Conservation (phyloP, 2,329 filamentous ascomycete species). For the Pseudocercospora fuligena region DNA sequence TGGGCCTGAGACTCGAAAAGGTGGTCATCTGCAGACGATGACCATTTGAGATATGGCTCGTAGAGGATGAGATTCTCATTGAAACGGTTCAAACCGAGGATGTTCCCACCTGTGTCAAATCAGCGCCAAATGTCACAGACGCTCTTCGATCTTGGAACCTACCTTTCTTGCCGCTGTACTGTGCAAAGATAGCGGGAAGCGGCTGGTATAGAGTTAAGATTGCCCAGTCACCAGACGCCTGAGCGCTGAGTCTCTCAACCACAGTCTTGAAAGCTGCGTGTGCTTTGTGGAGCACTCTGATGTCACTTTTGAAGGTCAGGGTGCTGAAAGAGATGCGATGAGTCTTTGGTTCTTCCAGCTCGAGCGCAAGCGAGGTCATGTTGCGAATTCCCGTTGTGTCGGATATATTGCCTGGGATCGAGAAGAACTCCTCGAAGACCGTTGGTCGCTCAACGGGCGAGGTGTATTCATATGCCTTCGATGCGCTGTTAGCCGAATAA, state of each 20-base stretch:
- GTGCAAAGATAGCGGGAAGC: conserved; percentile 38
- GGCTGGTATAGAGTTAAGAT: conserved; percentile 24
- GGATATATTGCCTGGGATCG: conserved; percentile 22
- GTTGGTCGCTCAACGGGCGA: conserved; percentile 19
- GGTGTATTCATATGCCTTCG: conserved; percentile 23
- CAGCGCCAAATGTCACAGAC: neutral
- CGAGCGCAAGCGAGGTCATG: conserved; percentile 25
- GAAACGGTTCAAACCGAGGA: conserved; percentile 44
- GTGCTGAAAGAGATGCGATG: conserved; percentile 24
- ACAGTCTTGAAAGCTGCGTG: conserved; percentile 21
- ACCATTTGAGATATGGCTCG: conserved; percentile 25
- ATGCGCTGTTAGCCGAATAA: neutral
- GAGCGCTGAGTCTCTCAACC: conserved; percentile 7
- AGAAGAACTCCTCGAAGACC: conserved; percentile 26
- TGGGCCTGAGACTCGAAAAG: conserved; percentile 24
- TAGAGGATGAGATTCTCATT: conserved; percentile 32
- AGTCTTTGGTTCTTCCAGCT: conserved; percentile 23
- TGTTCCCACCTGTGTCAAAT: conserved; percentile 31
- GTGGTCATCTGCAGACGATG: conserved; percentile 15
- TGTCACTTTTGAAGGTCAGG: conserved; percentile 26
- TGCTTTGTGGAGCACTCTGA: conserved; percentile 23
- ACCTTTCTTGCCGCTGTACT: conserved; percentile 37
- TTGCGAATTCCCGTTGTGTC: conserved; percentile 27
- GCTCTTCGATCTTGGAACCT: neutral
- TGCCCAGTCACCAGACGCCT: conserved; percentile 15